Conservation (phyloP, 2,329 filamentous ascomycete genomes). For the Madurella fahalii region DNA sequence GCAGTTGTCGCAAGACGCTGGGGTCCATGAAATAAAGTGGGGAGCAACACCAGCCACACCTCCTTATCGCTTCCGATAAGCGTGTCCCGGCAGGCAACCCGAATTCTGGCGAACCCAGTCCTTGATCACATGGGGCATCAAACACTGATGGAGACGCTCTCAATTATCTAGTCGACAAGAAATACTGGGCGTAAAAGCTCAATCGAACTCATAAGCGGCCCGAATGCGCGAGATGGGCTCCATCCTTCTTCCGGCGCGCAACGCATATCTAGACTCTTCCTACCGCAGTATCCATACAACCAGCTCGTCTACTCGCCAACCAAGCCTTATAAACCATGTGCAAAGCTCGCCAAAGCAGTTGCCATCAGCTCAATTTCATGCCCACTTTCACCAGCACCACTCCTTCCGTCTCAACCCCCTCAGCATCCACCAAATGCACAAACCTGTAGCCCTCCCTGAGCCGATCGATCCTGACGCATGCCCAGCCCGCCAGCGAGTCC, state of each 20-base stretch:
- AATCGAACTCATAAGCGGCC: no score
- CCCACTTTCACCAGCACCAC: slow-evolving; percentile 69
- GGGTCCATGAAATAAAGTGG: neutral
- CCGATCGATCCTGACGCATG: slow-evolving; percentile 80
- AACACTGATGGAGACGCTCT: no score
- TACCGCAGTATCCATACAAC: no score
- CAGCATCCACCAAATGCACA: slow-evolving; percentile 67
- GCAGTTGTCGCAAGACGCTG: neutral
- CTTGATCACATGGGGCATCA: no score
- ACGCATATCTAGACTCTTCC: no score
- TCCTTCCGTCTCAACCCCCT: slow-evolving; percentile 59
- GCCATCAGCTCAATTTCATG: slow-evolving; percentile 45
- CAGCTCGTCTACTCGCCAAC: no score
- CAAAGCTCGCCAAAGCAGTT: neutral
- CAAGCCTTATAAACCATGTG: neutral
- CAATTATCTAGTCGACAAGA: no score
- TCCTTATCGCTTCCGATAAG: neutral
- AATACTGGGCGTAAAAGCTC: no score
- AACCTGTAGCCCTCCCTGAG: slow-evolving; percentile 72
- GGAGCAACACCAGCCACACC: neutral
- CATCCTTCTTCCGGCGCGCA: no score
- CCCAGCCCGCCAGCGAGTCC: slow-evolving; percentile 82
- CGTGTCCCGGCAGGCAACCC: neutral
- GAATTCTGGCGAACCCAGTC: neutral
- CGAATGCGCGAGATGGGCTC: no score